Base-by-base conservation (phyloP, 108 stramenopile species). In the Fragilariopsis cylindrus region DNA sequence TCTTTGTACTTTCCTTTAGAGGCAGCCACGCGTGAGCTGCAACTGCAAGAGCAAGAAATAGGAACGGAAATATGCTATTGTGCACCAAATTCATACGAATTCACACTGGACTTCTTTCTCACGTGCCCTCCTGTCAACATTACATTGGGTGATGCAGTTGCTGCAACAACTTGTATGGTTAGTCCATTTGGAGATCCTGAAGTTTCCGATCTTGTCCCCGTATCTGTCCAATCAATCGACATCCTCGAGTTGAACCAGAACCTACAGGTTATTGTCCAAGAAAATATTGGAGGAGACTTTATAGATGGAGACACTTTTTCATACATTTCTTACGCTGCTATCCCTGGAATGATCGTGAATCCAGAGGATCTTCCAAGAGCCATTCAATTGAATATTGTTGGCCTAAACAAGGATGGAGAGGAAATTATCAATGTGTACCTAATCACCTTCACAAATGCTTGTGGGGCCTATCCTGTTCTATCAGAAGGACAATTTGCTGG, bases 161-260 rank as follows among this genome's bases (percentile, higher is more conserved):
- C 68, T 15, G 81, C 73, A n/a, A 74, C 65, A 15, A 63, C 52
- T n/a, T 82, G 84, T 48, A 53, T 76, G 44, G 74, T 80, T 55
- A 70, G 56, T 50, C 72, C 78, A 6, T 82, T 77, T 45, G 68
- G 56, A 11, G 78, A 65, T 30, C 72, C 70, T 3, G 57, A 56
- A 43, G 84, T 80, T 47, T 60, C 54, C 2, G 79, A 84, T 50
- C 73, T 84, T 72, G 63, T 77, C 9, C 84, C 84, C 3, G 76
- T 80, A 53, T 60, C 57, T 13, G 84, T 80, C 5, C 43, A 66
- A 43, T 69, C 67, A 12, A 80, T 84, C 40, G 76, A 75, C 65
- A 65, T 84, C 52, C 71, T 77, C 13, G 84, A 84, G 50, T 40
- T 80, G 46, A 69, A 80, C 55, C 83, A 80, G 64, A 76, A 76